phyloP scores from a whole-genome alignment of 441 rosid genomes.

The Croton laevigatus region DNA sequence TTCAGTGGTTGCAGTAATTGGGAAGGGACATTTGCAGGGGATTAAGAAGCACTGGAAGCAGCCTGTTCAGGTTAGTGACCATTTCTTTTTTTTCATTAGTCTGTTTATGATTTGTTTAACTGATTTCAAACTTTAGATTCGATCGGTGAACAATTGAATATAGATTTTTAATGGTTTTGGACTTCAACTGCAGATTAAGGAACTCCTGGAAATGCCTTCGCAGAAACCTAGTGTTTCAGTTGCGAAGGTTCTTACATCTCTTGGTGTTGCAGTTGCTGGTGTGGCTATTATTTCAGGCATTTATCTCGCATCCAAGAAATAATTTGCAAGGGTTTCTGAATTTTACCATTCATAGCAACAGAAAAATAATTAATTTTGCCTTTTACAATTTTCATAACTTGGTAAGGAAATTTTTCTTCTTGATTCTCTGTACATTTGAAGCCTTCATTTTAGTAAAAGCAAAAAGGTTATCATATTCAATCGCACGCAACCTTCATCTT shows the following conservation, averaged over 20 bases:
- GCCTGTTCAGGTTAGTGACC: slow-evolving; percentile 52
- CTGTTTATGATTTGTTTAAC: neutral
- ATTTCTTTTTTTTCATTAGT: neutral
- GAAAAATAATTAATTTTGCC: neutral
- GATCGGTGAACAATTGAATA: neutral
- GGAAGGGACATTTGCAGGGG: slow-evolving; percentile 91
- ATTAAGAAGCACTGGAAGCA: slow-evolving; percentile 83
- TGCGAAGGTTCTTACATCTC: slow-evolving; percentile 53
- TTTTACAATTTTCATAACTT: neutral
- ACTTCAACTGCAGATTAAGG: slow-evolving; percentile 40
- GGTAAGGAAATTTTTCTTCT: neutral
- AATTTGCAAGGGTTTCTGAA: neutral
- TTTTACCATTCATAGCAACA: neutral
- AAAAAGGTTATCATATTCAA: neutral
- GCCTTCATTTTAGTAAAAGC: neutral
- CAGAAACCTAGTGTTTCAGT: slow-evolving; percentile 42
- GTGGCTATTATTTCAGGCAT: slow-evolving; percentile 73
- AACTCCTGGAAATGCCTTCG: slow-evolving; percentile 63
- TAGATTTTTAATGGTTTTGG: neutral
- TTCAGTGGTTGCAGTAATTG: slow-evolving; percentile 85
- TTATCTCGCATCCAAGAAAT: slow-evolving; percentile 49
- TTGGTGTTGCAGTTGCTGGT: slow-evolving; percentile 69
- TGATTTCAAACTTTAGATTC: neutral
- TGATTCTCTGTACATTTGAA: neutral
- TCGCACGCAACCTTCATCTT: neutral